A percentile compares a stretch with the other conserved stretches of the same genome.
Evolutionary conservation across 73 alveolate species (phyloP).

Genomic region (Paramecium tetraurelia): DNA sequence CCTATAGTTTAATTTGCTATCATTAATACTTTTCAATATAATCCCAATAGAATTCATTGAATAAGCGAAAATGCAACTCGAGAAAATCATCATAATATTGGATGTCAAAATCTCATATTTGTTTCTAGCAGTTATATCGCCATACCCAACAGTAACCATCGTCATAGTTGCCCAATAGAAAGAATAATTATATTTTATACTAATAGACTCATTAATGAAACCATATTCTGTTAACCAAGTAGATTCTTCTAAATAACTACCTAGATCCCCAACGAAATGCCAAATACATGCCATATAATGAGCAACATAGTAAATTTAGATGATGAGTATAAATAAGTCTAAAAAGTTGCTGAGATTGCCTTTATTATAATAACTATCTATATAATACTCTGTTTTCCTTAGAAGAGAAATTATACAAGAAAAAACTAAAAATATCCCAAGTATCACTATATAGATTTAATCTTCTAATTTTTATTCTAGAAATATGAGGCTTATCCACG

Average conservation of each 20-base stretch:
- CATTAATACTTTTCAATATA: neutral
- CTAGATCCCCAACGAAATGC: conserved; percentile 6
- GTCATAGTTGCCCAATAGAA: conserved; percentile 51
- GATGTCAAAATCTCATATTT: neutral
- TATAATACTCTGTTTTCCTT: neutral
- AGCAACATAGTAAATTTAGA: neutral
- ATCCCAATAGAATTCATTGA: conserved; percentile 36
- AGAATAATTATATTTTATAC: neutral
- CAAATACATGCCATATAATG: conserved; percentile 50
- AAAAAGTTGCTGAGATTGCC: neutral
- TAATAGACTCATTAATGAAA: neutral
- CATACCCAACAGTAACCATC: conserved; percentile 36
- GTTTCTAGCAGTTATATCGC: conserved; percentile 19
- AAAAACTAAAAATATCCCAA: neutral
- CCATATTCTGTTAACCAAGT: neutral
- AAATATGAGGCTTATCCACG: neutral
- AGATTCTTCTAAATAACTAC: neutral
- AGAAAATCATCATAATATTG: neutral
- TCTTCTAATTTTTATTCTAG: neutral
- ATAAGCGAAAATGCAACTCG: neutral
- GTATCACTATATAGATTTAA: neutral
- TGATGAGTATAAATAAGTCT: neutral
- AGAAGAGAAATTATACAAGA: neutral
- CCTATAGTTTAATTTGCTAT: neutral
- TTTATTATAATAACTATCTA: neutral